Conservation (phyloP, 768 basidiomycete species). For the Russula sp. region DNA sequence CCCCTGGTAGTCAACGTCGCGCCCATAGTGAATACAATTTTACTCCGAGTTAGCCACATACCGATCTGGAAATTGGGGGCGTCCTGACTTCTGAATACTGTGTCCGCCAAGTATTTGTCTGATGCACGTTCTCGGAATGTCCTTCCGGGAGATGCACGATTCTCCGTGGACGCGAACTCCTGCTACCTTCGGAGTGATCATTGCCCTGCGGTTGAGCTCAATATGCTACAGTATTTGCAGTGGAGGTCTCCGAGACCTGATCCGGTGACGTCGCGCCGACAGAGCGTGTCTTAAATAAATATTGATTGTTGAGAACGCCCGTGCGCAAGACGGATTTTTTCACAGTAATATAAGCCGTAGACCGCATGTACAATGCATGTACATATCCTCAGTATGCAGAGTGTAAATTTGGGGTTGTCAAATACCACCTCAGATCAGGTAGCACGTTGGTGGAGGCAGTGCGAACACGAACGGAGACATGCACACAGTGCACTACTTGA, state of each 20-base stretch:
- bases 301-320: not conserved
- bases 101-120: slow-evolving; percentile 10
- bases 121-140: slow-evolving; percentile 16
- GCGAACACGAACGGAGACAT: not conserved
- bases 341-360: not conserved
- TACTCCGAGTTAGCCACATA: not conserved
- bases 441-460: slow-evolving; percentile 6
- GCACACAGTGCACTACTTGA: not conserved
- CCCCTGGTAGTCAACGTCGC: not conserved
- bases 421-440: slow-evolving; percentile 6
- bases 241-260: not conserved
- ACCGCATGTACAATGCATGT: slow-evolving; percentile 15
- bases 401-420: slow-evolving; percentile 6
- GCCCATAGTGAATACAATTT: not conserved
- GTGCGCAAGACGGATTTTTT: not conserved
- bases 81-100: no score
- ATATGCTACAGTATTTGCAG: slow-evolving; percentile 1
- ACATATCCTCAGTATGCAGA: slow-evolving; percentile 1
- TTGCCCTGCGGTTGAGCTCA: slow-evolving; percentile 1
- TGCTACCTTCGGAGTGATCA: not conserved
- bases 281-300: not conserved
- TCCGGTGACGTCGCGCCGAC: slow-evolving; percentile 3
- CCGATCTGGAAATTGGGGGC: not conserved
- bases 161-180: not conserved
- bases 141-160: not conserved